Base-by-base conservation (phyloP, 768 basidiomycete species). In the Polyporus arcularius region DNA sequence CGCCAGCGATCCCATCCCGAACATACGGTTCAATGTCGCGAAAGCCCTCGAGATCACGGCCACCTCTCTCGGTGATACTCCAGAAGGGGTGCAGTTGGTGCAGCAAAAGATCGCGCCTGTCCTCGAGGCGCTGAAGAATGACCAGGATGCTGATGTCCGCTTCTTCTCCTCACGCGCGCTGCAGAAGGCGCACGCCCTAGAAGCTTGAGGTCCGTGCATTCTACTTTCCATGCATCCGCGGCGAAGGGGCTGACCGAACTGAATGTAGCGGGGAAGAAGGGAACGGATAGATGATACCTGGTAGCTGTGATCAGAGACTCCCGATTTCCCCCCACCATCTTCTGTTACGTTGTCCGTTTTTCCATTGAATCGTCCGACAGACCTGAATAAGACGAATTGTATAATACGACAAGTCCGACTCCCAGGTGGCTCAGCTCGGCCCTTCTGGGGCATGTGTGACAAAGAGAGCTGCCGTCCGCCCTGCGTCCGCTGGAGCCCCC, bases 21-120 rank as follows among this genome's bases (percentile, higher is more conserved):
- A 99, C 75, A 98, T 99, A 74, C 92, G 97, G 40, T 99, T 99
- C 82, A 98, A 98, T 73, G 96, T 98, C 31, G 91, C 96, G 28
- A 98, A 98, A 75, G 89, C 92, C 30, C 79, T 98, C 67, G 96
- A 98, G 77, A 86, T 94, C 14, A 82, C 98, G 67, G 92, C 92
- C 1, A 78, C 77, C 15, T 83, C 90, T 0, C 88, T 92, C 65
- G 86, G 83, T 18, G 74, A 75, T 52, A 77, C 79, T 6, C 70
- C 82, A 0, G 90, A 92, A 56, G 97, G 96, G 7, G 83, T 79
- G 53, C 84, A 89, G 62, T 83, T 98, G 61, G 81, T 90, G 28
- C 81, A 82, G 65, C 80, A 87, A 64, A 87, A 85, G 73, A 82
- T 98, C 59, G 73, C 90, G 15, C 93, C 96, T n/a, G 84, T 85